Evolutionary conservation across 345 rosid genomes (phyloP), one percentile per base, ranked within the genome.

Genomic region (Raphanus raphanistrum): DNA sequence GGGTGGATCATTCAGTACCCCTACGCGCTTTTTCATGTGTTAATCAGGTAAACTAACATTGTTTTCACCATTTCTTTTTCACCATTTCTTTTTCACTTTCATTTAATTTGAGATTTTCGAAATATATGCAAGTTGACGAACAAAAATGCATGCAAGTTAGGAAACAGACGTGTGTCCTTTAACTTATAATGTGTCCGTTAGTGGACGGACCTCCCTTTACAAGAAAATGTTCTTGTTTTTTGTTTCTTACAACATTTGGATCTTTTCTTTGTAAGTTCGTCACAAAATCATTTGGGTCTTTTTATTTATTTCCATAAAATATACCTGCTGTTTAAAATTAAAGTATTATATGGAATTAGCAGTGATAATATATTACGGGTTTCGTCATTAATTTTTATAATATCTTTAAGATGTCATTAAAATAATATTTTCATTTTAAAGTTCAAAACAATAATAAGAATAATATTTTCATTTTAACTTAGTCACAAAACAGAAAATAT

Each of bases 81-180:
- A 13, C 13, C 21, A 29, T 64, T 71, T 63, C 2, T 50, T 63
- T 9, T 15, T 6, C 2, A 13, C 13, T 29, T 27, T 9, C 12
- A 36, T 35, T 41, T 21, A 64, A 31, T 28, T 63, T 38, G 8
- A 54, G 58, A 33, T 29, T 64, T 77, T 57, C 41, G 50, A 71
- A 48, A 71, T 13, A 36, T 35, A 35, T 38, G 78, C 74, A 79
- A 73, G 74, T 67, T 67, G 82, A 67, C 50, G 70, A 79, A 48
- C 73, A 60, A 67, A 35, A 27, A 72, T 73, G 73, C 82, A 79
- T 79, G 82, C 82, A 79, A 61, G 59, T 73, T 68, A 50, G 52
- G 60, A 50, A 68, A 50, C 70, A 73, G 82, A 79, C 78, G 60
- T 79, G 82, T 79, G 82, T 79, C 74, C 27, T 48, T 58, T 27